phyloP scores from a whole-genome alignment of 768 basidiomycete species.

The Suillus cothurnatus region DNA sequence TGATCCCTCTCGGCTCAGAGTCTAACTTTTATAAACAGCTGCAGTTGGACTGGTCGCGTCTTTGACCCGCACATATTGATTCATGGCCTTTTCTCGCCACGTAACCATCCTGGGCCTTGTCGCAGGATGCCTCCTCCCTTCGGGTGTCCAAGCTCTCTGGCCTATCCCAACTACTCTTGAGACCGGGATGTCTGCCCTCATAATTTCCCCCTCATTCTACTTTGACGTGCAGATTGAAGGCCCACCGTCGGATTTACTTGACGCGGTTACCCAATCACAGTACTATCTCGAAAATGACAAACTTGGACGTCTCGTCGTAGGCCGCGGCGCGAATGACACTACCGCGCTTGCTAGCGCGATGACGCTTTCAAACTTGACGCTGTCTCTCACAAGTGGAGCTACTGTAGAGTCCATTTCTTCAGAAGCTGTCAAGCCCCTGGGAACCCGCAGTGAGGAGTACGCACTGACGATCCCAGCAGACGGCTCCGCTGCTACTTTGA shows the following conservation, averaged over 20 bases:
- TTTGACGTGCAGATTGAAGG: conserved; percentile 26
- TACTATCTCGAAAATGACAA: conserved; percentile 38
- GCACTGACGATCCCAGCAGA: conserved; percentile 39
- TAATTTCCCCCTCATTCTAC: conserved; percentile 27
- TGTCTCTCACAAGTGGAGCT: conserved; percentile 26
- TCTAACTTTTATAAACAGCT: background rate
- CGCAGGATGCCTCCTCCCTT: conserved; percentile 5
- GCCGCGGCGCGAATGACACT: conserved; percentile 37
- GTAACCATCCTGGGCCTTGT: conserved; percentile 16
- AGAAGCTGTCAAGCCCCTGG: conserved; percentile 38
- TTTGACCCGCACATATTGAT: background rate
- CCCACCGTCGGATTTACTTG: conserved; percentile 35
- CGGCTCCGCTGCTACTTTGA: conserved; percentile 38
- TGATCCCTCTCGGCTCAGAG: no score
- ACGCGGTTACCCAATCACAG: conserved; percentile 34
- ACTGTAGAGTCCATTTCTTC: conserved; percentile 32
- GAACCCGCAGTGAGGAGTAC: conserved; percentile 47
- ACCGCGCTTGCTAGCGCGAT: conserved; percentile 28
- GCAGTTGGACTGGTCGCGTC: background rate
- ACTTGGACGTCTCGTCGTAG: conserved; percentile 43
- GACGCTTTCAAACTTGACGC: conserved; percentile 26
- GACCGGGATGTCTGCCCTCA: conserved; percentile 30
- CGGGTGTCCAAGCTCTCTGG: conserved; percentile 28
- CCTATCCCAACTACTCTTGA: conserved; percentile 31
- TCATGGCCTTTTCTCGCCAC: conserved; percentile 11